Base-by-base conservation (phyloP, 1,284 basidiomycete genomes). In the Cystobasidiaceae sp. region DNA sequence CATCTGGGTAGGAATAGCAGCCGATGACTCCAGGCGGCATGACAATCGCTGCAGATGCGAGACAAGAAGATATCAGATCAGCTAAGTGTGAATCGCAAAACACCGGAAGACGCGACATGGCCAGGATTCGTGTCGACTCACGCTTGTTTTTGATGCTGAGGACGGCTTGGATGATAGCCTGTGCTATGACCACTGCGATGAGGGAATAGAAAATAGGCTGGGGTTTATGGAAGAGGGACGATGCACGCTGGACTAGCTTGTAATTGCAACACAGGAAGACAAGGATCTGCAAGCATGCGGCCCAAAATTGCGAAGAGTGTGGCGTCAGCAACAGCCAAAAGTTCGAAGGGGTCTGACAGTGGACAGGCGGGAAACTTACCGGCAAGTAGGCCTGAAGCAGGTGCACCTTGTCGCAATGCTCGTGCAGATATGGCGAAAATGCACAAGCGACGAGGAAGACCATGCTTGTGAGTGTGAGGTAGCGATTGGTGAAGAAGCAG, bases 181-280 rank as follows among this genome's bases (percentile, higher is more conserved):
- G 61, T 30, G 41, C 52, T 23, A 64, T 4, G 19, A 64, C 48
- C 6, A 64, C 52, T 9, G 23, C 23, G 30, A 30, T 45, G 28
- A 64, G 61, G 19, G 48, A 55, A 23, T 56, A 56, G 45, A 64
- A 64, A n/a, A 56, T 44, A 15, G 52, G 19, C n/a, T 25, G 9
- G 6, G 61, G 61, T 7, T 49, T 34, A 33, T 45, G 33, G 43
- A 64, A 64, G 21, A 64, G 52, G 17, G 61, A 33, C 15, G 61
- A 55, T n/a, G 49, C 51, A 6, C 61, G 61, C 21, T 64, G 61
- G 2, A 45, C 61, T 3, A 64, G 61, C 61, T 64, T 64, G 61
- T 51, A 64, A 32, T 64, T 64, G 51, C 61, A 64, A 32, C 61
- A 64, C 30, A 64, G 27, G 25, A 64, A 64, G 51, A 64, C 34